phyloP scores from a whole-genome alignment of 2,329 filamentous ascomycete genomes.

The Trichoderma hamatum region DNA sequence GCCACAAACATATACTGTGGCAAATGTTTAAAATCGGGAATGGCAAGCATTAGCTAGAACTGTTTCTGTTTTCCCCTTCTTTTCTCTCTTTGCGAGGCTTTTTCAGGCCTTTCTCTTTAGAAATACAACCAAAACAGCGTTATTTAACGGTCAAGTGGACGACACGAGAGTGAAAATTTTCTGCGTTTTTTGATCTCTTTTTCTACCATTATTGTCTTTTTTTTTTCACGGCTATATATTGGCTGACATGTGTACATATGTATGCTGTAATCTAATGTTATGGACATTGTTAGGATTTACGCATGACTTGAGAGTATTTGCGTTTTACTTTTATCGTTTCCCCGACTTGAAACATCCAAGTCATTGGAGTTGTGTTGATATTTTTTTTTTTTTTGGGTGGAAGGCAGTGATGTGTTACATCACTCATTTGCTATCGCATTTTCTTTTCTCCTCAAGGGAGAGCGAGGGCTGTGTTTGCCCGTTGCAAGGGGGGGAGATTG shows the following conservation, averaged over 20 bases:
- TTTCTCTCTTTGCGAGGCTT: not conserved
- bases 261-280: constrained; percentile 11
- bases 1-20: constrained; percentile 12
- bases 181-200: not conserved
- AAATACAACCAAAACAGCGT: not conserved
- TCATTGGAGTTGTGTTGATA: constrained; percentile 15
- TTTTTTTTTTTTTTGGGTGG: constrained; percentile 1
- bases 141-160: not conserved
- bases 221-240: not conserved
- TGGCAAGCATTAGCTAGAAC: not conserved
- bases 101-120: not conserved
- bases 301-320: not conserved
- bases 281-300: constrained; percentile 1
- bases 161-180: not conserved
- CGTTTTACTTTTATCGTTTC: not conserved
- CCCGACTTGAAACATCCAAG: not conserved
- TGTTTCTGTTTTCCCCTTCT: not conserved
- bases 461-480: not conserved
- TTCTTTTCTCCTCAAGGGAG: not conserved
- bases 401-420: not conserved
- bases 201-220: not conserved
- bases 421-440: not conserved
- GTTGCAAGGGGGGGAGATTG: not conserved
- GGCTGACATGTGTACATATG: constrained; percentile 5
- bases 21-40: constrained; percentile 3